phyloP scores from a whole-genome alignment of 768 basidiomycete genomes.

The Gloeophyllum trabeum region DNA sequence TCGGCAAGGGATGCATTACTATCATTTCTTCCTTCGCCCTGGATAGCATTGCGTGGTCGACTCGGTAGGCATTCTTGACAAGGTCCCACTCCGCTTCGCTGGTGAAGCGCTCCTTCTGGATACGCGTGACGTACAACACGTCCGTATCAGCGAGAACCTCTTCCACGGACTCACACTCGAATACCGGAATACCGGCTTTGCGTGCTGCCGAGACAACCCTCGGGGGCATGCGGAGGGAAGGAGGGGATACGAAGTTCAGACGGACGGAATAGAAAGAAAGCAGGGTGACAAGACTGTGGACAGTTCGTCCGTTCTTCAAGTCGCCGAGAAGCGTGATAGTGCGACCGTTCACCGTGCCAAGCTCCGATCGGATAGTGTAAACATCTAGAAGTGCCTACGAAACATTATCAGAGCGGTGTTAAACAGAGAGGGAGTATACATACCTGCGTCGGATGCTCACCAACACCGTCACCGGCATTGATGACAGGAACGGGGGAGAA shows the following conservation, averaged over 20 bases:
- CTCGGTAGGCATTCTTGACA: constrained; percentile 85
- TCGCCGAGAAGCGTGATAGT: constrained; percentile 91
- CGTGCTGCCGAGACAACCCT: constrained; percentile 74
- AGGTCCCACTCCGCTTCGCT: constrained; percentile 75
- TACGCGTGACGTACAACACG: constrained; percentile 91
- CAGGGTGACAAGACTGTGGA: constrained; percentile 89
- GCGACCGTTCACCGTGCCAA: constrained; percentile 95
- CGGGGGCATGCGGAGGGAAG: constrained; percentile 80
- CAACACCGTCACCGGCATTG: constrained; percentile 95
- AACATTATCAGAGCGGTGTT: constrained; percentile 1
- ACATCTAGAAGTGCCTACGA: constrained; percentile 73
- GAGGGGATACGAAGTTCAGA: constrained; percentile 91
- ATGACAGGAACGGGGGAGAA: constrained; percentile 91
- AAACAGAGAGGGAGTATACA: constrained; percentile 10
- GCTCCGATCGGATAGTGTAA: constrained; percentile 94
- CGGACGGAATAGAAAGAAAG: constrained; percentile 87
- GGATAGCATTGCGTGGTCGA: constrained; percentile 89
- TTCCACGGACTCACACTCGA: constrained; percentile 79
- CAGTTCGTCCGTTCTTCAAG: constrained; percentile 95
- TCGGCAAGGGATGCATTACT: constrained; percentile 97
- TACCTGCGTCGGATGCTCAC: constrained; percentile 95
- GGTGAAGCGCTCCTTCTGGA: constrained; percentile 91
- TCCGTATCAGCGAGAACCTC: constrained; percentile 89
- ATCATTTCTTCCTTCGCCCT: constrained; percentile 96
- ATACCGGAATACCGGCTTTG: constrained; percentile 70